Evolutionary conservation across 371 early-diverging fungal species (phyloP), one percentile per base, ranked within the genome.

Genomic region (Basidiobolus meristosporus): DNA sequence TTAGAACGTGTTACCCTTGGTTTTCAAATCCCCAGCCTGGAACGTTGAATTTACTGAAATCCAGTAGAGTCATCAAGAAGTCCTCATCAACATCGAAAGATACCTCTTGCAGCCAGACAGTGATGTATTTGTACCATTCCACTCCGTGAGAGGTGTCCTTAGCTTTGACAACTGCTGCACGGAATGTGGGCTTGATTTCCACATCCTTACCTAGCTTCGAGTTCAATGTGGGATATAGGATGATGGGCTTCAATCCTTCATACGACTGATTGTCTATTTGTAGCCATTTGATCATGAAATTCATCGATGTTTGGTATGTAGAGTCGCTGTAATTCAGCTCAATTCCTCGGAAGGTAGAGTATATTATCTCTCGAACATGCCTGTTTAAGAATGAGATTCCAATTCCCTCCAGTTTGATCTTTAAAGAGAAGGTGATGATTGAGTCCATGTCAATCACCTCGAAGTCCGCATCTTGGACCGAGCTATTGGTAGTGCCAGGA

Each of bases 241-340:
- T 60, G 14, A 96, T 90, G 0, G 93, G 91, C 40, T 73, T 83
- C 5, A 74, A 46, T 0, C 78, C 67, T 26, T 78, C 87, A 44
- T 76, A 78, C 9, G 82, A 57, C 56, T 95, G 93, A 57, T 96
- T 96, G 54, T 96, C 96, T 38, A 93, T 70, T 67, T 82, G 92
- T 7, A 95, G 51, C 96, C 92, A 96, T 37, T 80, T 75, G 19
- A 88, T 69, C 22, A 65, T 51, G 57, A 86, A 68, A 26, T 68
- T 70, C 17, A 82, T 42, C 1, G 80, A 76, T 51, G 81, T 77
- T 43, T 77, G 75, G 39, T 73, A 59, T 7, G 69, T 68, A 0
- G 83, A 77, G 40, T 91, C 91, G 0, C 68, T 72, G 41, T 70
- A 73, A 9, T 62, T 68, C 30, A 91, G 51, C 46, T 69, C 69